phyloP scores from a whole-genome alignment of 1,284 basidiomycete species.

The Cryptococcus sp. region DNA sequence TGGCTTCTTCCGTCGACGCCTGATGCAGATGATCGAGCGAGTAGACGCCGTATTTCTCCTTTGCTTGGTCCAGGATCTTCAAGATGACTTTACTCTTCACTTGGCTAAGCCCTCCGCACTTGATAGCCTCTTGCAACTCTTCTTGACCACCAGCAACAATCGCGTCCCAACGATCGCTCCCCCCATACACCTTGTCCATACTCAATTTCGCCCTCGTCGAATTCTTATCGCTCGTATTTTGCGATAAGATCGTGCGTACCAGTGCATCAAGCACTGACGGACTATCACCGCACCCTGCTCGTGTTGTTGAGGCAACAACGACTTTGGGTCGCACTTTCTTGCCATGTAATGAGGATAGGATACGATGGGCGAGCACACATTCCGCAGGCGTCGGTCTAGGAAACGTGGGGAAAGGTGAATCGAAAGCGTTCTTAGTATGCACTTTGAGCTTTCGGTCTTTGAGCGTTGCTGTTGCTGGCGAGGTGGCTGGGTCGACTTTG shows the following conservation, averaged over 20 bases:
- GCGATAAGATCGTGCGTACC: constrained; percentile 70
- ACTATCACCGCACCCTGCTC: constrained; percentile 58
- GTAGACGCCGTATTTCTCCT: constrained; percentile 56
- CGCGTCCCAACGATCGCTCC: constrained; percentile 63
- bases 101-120: constrained; percentile 69
- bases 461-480: neutral
- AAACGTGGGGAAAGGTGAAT: constrained; percentile 63
- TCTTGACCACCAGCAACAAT: constrained; percentile 61
- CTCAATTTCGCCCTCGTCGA: constrained; percentile 64
- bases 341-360: constrained; percentile 54
- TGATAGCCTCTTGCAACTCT: constrained; percentile 64
- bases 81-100: constrained; percentile 72
- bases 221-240: constrained; percentile 69
- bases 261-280: constrained; percentile 70
- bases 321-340: constrained; percentile 45
- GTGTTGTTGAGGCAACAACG: constrained; percentile 54
- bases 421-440: constrained; percentile 36
- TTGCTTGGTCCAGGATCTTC: constrained; percentile 59
- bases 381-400: constrained; percentile 59
- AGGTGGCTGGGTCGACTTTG: too few relatives aligned
- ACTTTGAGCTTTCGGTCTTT: constrained; percentile 18
- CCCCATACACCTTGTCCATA: constrained; percentile 62
- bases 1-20: constrained; percentile 62
- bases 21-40: constrained; percentile 53
- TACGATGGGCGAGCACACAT: constrained; percentile 56